Base-by-base conservation (phyloP, 148 eudicot species). In the Vaccinium macrocarpon region DNA sequence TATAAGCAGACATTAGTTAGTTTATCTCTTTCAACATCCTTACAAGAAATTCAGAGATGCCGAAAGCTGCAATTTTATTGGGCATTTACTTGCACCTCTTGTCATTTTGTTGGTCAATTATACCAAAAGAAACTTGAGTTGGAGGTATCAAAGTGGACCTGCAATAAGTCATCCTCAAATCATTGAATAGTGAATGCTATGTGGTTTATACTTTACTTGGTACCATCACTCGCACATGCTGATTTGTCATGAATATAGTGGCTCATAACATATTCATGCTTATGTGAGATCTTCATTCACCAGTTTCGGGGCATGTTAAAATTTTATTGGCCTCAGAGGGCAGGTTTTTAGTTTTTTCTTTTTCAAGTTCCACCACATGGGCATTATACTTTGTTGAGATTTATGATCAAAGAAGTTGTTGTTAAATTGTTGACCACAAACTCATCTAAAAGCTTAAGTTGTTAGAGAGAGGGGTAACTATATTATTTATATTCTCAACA, bases 11-110 rank as follows among this genome's bases (percentile, higher is more conserved):
- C 46, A 42, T 42, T 42, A 42, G 46, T 42, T 42, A 5, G 46
- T 4, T 42, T 42, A 42, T 80, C 51, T 57, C 50, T 57, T 57
- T 29, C 57, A 53, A 78, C 81, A 53, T 78, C 64, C 81, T 53
- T 52, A 38, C 48, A 21, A 6, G 10, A 71, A 11, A 35, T 2
- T 35, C 81, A 15, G 29, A 78, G 64, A 78, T 78, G 81, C 23
- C 29, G 82, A 57, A 35, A 18, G 68, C 50, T 38, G 64, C 51
- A 56, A 80, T 35, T 59, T 19, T 57, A 14, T 11, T 55, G 81
- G 19, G 57, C 59, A 12, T 77, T 76, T 35, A 11, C 25, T 76
- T 21, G 80, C 57, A 77, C 57, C 59, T 1, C 80, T 50, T 77
- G 38, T 51, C 35, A 51, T 77, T 49, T 23, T 51, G 38, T 77